These are phyloP conservation scores for Postia placenta DNA, from an alignment of 768 basidiomycete genomes.

Conservation along the genomic window DNA sequence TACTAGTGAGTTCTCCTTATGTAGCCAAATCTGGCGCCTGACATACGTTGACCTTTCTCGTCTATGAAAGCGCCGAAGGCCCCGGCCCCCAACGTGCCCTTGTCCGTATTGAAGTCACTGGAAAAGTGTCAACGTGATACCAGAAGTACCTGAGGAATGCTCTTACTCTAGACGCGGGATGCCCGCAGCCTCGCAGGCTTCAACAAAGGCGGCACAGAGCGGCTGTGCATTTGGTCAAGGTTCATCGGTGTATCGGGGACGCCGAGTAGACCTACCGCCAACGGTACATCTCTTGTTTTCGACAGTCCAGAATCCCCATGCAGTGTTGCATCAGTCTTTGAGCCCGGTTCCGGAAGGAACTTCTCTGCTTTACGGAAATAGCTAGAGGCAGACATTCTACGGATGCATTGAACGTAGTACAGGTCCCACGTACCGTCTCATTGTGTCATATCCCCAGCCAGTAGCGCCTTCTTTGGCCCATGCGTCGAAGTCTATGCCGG, in stretches of 20 bases:
- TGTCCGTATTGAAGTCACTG: slow-evolving; percentile 15
- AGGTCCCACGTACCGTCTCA: slow-evolving; percentile 6
- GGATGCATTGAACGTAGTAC: neutral
- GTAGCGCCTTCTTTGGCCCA: slow-evolving; percentile 16
- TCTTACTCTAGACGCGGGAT: slow-evolving; percentile 4
- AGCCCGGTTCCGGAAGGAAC: slow-evolving; percentile 6
- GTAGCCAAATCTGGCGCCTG: too few relatives aligned
- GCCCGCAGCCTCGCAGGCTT: too few relatives aligned
- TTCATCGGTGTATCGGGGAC: too few relatives aligned
- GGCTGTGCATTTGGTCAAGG: too few relatives aligned
- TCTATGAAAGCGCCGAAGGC: slow-evolving; percentile 11
- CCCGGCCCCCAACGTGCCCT: slow-evolving; percentile 12
- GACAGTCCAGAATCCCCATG: slow-evolving; percentile 9
- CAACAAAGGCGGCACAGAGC: too few relatives aligned
- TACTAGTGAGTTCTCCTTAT: too few relatives aligned
- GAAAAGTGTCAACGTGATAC: neutral
- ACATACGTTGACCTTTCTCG: slow-evolving; percentile 14
- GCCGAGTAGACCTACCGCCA: neutral
- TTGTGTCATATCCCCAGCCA: slow-evolving; percentile 19
- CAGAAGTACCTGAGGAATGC: too few relatives aligned
- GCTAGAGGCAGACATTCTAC: slow-evolving; percentile 6
- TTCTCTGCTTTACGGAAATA: slow-evolving; percentile 19
- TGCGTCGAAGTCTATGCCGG: slow-evolving; percentile 15
- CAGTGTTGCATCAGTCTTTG: neutral
- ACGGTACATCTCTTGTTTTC: neutral